These are phyloP conservation scores for Colletotrichum kahawae DNA, from an alignment of 2,329 filamentous ascomycete species.

Conservation along the genomic window DNA sequence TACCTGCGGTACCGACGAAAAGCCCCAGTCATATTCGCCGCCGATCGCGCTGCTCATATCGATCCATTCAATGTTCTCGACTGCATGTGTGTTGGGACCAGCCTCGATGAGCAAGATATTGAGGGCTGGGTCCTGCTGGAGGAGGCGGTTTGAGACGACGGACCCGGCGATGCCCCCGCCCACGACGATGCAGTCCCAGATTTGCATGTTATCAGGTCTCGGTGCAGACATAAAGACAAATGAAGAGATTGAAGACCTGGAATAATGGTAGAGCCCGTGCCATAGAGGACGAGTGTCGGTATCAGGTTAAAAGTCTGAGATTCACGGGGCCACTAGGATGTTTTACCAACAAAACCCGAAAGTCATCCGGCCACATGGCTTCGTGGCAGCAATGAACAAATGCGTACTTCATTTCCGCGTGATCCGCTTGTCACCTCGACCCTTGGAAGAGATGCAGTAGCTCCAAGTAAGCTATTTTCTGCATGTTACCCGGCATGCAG, in stretches of 20 bases:
- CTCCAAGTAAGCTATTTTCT: neutral
- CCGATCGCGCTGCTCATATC: conserved; percentile 29
- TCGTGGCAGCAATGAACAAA: no score
- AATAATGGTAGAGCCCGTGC: neutral
- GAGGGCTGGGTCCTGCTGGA: conserved; percentile 21
- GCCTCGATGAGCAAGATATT: conserved; percentile 44
- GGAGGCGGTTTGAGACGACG: conserved; percentile 38
- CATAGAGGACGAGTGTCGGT: no score
- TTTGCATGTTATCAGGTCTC: neutral
- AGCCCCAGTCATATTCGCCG: conserved; percentile 38
- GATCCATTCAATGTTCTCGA: conserved; percentile 27
- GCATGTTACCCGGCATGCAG: accelerated
- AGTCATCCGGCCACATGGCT: neutral
- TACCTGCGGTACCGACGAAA: conserved; percentile 33
- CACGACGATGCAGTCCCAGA: conserved; percentile 41
- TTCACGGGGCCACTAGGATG: neutral
- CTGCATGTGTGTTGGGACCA: conserved; percentile 32
- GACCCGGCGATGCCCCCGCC: conserved; percentile 40
- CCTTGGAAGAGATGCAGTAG: neutral
- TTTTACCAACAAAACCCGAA: accelerated
- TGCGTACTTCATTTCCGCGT: neutral
- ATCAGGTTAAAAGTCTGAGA: no score
- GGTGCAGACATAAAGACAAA: neutral
- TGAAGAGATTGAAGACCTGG: accelerated
- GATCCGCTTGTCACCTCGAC: neutral